These are phyloP conservation scores for Jackrogersella minutella DNA, from an alignment of 495 filamentous ascomycete species.

Conservation along the genomic window DNA sequence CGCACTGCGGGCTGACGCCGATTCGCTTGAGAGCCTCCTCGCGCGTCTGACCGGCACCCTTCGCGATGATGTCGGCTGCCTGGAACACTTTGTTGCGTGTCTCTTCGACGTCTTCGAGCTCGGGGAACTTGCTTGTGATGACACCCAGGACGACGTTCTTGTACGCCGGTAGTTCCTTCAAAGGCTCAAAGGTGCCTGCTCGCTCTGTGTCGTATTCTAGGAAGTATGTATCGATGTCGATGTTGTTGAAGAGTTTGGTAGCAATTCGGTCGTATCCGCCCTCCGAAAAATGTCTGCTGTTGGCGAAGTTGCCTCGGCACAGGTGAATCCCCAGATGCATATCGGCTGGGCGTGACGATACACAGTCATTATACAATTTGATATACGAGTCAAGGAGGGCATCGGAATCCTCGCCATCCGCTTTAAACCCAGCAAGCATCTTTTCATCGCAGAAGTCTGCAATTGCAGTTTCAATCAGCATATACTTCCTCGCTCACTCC, in stretches of 20 bases:
- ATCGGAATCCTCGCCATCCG: constrained; percentile 64
- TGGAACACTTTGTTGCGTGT: constrained; percentile 68
- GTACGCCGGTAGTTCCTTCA: constrained; percentile 67
- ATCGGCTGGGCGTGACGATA: constrained; percentile 63
- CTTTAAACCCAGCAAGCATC: constrained; percentile 69
- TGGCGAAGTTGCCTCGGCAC: constrained; percentile 74
- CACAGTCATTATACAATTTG: constrained; percentile 71
- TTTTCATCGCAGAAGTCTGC: constrained; percentile 74
- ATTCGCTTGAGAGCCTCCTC: constrained; percentile 67
- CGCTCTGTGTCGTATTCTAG: constrained; percentile 76
- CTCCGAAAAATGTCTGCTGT: constrained; percentile 73
- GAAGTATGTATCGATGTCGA: constrained; percentile 73
- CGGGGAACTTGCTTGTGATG: constrained; percentile 72
- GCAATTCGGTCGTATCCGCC: constrained; percentile 76
- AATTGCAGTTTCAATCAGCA: constrained; percentile 8
- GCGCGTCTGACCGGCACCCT: constrained; percentile 63
- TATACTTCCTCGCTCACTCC: not conserved
- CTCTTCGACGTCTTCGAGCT: constrained; percentile 69
- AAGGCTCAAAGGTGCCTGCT: constrained; percentile 72
- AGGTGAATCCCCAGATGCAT: constrained; percentile 73
- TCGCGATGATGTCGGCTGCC: constrained; percentile 68
- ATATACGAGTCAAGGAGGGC: constrained; percentile 71
- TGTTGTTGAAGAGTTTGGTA: constrained; percentile 71
- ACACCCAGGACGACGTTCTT: constrained; percentile 76
- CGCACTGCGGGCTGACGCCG: constrained; percentile 74